phyloP scores from a whole-genome alignment of 306 rosid species.

The Begonia masoniana region DNA sequence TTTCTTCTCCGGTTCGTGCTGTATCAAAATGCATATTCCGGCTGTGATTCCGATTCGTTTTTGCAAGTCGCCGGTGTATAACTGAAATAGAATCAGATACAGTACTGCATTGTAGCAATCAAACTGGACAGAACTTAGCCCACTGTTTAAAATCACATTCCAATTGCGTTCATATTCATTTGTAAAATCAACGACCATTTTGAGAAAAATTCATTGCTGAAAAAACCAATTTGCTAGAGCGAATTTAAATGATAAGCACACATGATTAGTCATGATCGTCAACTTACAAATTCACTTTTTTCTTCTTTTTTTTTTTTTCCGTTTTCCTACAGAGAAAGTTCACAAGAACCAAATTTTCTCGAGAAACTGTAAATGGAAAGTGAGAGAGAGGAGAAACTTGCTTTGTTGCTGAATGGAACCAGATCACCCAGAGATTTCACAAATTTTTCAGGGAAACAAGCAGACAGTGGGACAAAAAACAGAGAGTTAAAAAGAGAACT shows the following conservation, averaged over 20 bases:
- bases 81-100: constrained; percentile 7
- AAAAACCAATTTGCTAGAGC: too few species aligned
- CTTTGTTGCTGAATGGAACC: constrained; percentile 67
- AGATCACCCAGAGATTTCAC: constrained; percentile 39
- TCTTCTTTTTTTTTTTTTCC: too few species aligned
- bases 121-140: neutral
- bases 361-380: too few species aligned
- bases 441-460: neutral
- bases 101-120: neutral
- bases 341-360: too few species aligned
- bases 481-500: neutral
- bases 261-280: too few species aligned
- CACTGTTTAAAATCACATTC: neutral
- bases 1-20: constrained; percentile 37
- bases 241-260: too few species aligned
- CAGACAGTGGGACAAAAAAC: neutral
- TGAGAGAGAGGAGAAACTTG: constrained; percentile 1
- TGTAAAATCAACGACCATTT: too few species aligned
- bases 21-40: constrained; percentile 43
- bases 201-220: too few species aligned
- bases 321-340: too few species aligned
- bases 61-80: constrained; percentile 42
- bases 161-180: neutral
- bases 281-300: too few species aligned
- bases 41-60: constrained; percentile 52